A percentile compares a stretch with the other conserved stretches of the same genome.
phyloP scores from a whole-genome alignment of 371 early-diverging fungal genomes.

The Mortierella polycephala region DNA sequence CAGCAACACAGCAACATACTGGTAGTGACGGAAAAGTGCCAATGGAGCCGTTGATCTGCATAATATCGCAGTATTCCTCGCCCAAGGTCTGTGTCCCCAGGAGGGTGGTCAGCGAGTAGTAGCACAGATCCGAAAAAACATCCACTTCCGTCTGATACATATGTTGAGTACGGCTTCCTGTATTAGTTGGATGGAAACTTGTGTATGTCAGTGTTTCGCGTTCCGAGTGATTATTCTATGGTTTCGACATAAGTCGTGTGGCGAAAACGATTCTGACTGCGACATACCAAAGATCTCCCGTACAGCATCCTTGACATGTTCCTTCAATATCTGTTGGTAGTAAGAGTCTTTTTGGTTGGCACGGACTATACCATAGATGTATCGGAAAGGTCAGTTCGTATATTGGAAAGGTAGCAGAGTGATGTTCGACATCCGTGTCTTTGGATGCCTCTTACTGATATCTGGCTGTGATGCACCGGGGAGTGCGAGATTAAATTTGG shows the following conservation, averaged over 20 bases:
- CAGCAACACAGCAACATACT: conserved; percentile 48
- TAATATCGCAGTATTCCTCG: conserved; percentile 93
- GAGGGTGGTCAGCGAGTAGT: conserved; percentile 79
- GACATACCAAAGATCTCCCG: conserved; percentile 70
- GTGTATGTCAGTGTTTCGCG: no score
- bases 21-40: conserved; percentile 62
- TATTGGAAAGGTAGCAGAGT: no score
- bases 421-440: no score
- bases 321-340: conserved; percentile 73
- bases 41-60: conserved; percentile 66
- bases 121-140: conserved; percentile 70
- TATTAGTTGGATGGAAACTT: no score
- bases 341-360: conserved; percentile 89
- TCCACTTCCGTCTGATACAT: conserved; percentile 74
- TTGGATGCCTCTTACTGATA: conserved; percentile 59
- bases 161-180: conserved; percentile 78
- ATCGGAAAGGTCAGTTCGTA: neutral
- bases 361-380: conserved; percentile 64
- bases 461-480: conserved; percentile 86
- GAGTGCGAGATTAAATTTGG: conserved; percentile 59
- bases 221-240: neutral
- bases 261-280: neutral
- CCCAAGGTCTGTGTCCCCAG: conserved; percentile 89
- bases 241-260: neutral
- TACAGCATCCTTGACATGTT: conserved; percentile 71